These are phyloP conservation scores for Syzygium malaccense DNA, from an alignment of 441 rosid genomes.

Conservation along the genomic window DNA sequence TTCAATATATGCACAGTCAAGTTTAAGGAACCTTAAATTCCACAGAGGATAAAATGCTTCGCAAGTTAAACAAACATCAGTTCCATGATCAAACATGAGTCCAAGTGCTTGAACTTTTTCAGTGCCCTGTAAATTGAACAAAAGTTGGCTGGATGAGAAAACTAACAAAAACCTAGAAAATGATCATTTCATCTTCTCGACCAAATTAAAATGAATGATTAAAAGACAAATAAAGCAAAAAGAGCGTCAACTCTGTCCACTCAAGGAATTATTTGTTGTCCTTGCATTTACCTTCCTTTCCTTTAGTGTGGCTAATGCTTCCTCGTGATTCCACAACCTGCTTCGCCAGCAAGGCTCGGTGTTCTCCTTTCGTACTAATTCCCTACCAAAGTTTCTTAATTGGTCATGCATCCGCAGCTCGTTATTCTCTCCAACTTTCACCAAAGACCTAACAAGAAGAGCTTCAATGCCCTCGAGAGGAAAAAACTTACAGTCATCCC, in stretches of 20 bases:
- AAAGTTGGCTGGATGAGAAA: neutral
- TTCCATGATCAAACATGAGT: neutral
- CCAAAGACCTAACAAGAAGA: neutral
- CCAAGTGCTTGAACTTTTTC: neutral
- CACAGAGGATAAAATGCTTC: neutral
- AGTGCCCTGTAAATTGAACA: neutral
- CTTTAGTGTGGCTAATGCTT: neutral
- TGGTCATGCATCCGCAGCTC: neutral
- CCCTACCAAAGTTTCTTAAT: neutral
- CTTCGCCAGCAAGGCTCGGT: neutral
- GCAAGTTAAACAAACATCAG: accelerated
- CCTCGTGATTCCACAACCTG: neutral
- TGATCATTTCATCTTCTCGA: neutral
- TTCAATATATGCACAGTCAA: neutral
- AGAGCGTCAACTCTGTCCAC: accelerated
- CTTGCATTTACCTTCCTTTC: neutral
- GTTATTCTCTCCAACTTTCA: neutral
- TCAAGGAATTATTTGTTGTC: neutral
- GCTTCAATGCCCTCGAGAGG: neutral
- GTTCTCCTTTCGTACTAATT: accelerated
- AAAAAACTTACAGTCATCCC: neutral
- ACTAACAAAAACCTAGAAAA: accelerated
- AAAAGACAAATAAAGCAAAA: neutral
- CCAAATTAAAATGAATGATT: neutral
- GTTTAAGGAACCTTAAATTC: neutral